Evolutionary conservation across 768 basidiomycete genomes (phyloP).

Genomic region (Amanita jacksonii): DNA sequence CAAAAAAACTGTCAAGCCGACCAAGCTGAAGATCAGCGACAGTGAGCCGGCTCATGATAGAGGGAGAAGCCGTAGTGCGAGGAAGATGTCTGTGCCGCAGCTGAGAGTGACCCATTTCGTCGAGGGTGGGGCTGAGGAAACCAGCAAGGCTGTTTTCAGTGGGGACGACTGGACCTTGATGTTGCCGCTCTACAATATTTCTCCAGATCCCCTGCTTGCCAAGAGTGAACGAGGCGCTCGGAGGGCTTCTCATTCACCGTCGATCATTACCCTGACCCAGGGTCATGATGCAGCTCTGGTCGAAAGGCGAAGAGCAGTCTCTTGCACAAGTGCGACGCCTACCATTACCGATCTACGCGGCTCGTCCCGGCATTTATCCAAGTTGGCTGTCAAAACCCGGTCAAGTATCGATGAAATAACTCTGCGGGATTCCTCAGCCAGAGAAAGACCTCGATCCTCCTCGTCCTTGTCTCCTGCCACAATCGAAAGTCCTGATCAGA

Average conservation of each 20-base stretch:
- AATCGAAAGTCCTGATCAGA: neutral
- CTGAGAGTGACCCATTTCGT: constrained; percentile 3
- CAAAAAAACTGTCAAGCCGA: neutral
- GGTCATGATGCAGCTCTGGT: neutral
- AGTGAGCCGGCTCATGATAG: neutral
- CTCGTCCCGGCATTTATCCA: neutral
- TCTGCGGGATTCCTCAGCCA: neutral
- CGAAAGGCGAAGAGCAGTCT: constrained; percentile 1
- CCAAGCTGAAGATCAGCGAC: neutral
- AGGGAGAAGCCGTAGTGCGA: neutral
- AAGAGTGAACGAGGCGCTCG: neutral
- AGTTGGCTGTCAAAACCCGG: neutral
- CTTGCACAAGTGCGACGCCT: neutral
- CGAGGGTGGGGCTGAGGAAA: neutral
- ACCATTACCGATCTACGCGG: neutral
- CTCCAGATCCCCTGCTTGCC: neutral
- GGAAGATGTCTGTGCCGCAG: constrained; percentile 1
- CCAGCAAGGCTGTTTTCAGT: neutral
- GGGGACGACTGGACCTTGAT: constrained; percentile 7
- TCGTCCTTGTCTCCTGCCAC: neutral
- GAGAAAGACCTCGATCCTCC: neutral
- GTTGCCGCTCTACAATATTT: constrained; percentile 3
- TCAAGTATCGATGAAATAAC: constrained; percentile 2
- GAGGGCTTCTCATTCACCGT: constrained; percentile 4
- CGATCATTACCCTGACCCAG: neutral